Base-by-base conservation (phyloP, 257 asterid genomes). In the Nicotiana undulata region DNA sequence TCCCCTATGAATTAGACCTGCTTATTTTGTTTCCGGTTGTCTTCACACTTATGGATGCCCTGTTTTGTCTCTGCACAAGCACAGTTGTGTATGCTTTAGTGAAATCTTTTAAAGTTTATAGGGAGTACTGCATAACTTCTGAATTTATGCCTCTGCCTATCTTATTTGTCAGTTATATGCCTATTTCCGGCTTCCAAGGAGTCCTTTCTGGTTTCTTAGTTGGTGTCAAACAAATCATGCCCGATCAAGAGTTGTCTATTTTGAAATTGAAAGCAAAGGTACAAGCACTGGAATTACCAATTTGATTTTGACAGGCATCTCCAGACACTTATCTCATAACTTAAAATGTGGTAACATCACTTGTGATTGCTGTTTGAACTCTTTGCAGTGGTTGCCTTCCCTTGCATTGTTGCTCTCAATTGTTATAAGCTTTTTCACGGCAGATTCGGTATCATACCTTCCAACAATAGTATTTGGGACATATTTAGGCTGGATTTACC, bases 381-480 rank as follows among this genome's bases (percentile, higher is more conserved):
- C 51, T 86, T 77, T 93, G 90, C 93, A 94, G 97, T 94, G 97
- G 98, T 83, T 94, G 89, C 98, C 98, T 67, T 92, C 98, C 79
- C 86, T 92, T 60, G 87, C 89, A 68, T 80, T 94, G 63, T 79
- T 94, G 90, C 77, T 91, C 46, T 86, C 93, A 53, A 55, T 87
- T 84, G 88, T 83, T 85, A 80, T 88, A 80, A 92, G 98, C 90
- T 86, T 91, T 88, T 91, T 92, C 88, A 89, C 93, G 2, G 79
- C 84, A 77, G 97, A 94, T 81, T 87, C 96, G 12, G 89, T 89
- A 32, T 66, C 97, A 44, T 87, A 90, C 88, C 97, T 94, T 83
- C 97, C 98, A 46, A 90, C 93, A 76, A 6, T 93, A 65, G 80
- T 94, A 77, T 91, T 89, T 75, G 98, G 98, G 70, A 88, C 98